Conservation (phyloP, 257 asterid genomes). For the Parsonsia alboflavescens region DNA sequence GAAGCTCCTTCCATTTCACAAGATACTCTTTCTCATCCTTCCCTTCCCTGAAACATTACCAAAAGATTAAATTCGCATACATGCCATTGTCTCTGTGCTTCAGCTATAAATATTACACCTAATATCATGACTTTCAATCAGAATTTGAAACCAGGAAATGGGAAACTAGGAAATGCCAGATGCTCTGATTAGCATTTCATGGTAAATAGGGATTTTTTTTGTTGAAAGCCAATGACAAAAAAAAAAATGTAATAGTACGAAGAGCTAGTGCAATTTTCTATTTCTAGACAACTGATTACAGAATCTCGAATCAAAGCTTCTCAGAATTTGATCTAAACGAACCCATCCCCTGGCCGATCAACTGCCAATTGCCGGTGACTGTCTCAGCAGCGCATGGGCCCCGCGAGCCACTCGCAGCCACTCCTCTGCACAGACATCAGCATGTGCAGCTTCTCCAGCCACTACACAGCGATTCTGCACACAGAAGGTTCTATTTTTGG, state of each 20-base stretch:
- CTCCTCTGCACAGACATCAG: too few species aligned
- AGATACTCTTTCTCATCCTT: constrained; percentile 78
- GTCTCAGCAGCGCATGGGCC: too few species aligned
- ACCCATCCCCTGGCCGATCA: too few species aligned
- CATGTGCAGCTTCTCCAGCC: too few species aligned
- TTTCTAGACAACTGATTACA: background rate
- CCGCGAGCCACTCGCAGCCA: too few species aligned
- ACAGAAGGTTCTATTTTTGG: too few species aligned
- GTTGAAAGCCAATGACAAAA: background rate
- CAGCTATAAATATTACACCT: background rate
- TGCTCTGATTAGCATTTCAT: background rate
- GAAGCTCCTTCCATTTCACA: constrained; percentile 98
- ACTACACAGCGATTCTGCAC: too few species aligned
- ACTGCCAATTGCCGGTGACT: too few species aligned
- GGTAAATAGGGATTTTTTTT: background rate
- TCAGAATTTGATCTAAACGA: background rate
- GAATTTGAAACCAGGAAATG: background rate
- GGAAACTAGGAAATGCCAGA: background rate
- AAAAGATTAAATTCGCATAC: background rate
- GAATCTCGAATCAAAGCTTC: background rate
- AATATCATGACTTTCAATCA: background rate
- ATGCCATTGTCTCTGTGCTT: background rate
- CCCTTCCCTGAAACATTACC: constrained; percentile 42
- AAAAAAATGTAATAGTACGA: background rate
- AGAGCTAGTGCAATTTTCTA: background rate